Evolutionary conservation across 345 rosid genomes (phyloP), one percentile per base, ranked within the genome.

Genomic region (Mercurialis annua): DNA sequence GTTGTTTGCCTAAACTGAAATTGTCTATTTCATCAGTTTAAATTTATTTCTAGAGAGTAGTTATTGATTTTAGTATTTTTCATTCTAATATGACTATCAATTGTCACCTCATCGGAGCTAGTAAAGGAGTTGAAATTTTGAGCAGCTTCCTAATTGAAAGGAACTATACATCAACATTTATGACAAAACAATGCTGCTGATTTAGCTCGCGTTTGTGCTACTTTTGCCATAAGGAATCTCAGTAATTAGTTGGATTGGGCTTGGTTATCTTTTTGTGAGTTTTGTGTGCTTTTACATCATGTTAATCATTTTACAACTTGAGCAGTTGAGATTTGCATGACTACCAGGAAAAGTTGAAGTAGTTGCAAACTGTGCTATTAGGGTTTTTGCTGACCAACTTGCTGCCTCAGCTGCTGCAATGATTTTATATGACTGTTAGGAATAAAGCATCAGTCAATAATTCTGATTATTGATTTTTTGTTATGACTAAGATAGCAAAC

Each of bases 261-360:
- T 52, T 17, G 60, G 30, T 3, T 26, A 21, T 26, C 2, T 65
- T n/a, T 38, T 23, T 52, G n/a, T 34, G 31, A 27, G 57, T 51
- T 49, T n/a, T 6, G 20, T 29, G 3, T 48, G 23, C 26, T 31
- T 5, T 16, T 65, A 29, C 5, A 43, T 7, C 9, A 40, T 40
- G 15, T 40, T 27, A 40, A 1, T 1, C 5, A 20, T 24, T 54
- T 42, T 42, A 43, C 52, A 50, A 14, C 12, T 34, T 31, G 15
- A 64, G 16, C 29, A 7, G 46, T 24, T 65, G 59, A 50, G 26
- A 50, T 23, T 51, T 51, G 48, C 68, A 52, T 38, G 44, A 65
- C 16, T 27, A 16, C 6, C 10, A 53, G 30, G 52, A 50, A 24
- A 20, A 31, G 27, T 21, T 20, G 51, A n/a, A 50, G 15, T 18